Base-by-base conservation (phyloP, 768 basidiomycete genomes). In the Amanita pseudoporphyria region DNA sequence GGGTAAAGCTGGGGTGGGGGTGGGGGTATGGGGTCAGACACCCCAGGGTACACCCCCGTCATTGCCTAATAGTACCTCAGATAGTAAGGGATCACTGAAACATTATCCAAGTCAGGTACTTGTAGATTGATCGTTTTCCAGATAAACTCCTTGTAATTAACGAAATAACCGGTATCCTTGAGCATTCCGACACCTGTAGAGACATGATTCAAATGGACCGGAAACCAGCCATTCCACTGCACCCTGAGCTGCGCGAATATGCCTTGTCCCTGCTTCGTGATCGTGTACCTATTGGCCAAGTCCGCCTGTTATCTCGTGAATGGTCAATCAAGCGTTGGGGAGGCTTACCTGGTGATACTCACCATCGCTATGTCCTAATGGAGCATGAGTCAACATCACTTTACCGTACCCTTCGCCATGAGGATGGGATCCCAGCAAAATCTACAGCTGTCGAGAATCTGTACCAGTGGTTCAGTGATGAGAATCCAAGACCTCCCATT, bases 381-480 rank as follows among this genome's bases (percentile, higher is more conserved):
- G 44, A 45, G 13, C 46, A 54, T 45, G 56, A 57, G 14, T 18
- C 50, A 3, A 47, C 55, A 9, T 58, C 56, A 16, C 30, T 58
- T 6, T 58, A 58, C 33, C 50, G 54, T 9, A 52, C 40, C 14
- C 40, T 54, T 21, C 45, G 53, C 19, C 39, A 22, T 22, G 55
- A 56, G 43, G 37, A 31, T 32, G 58, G 58, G 12, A 56, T 60
- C 13, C 33, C 48, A 5, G 55, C 56, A 41, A 5, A 52, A 16
- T 44, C 57, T 5, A 44, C 53, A 31, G 52, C 58, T 6, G 51
- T 56, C 38, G 50, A 52, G 2, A 60, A 60, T 38, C 43, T 59
- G 9, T 47, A 59, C 24, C 18, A 39, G 6, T 59, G 56, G 58
- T 54, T 57, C 30, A 24, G 38, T 3, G 13, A 12, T 2, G 38